phyloP scores from a whole-genome alignment of 306 rosid species.

The Inga leiocalycina region DNA sequence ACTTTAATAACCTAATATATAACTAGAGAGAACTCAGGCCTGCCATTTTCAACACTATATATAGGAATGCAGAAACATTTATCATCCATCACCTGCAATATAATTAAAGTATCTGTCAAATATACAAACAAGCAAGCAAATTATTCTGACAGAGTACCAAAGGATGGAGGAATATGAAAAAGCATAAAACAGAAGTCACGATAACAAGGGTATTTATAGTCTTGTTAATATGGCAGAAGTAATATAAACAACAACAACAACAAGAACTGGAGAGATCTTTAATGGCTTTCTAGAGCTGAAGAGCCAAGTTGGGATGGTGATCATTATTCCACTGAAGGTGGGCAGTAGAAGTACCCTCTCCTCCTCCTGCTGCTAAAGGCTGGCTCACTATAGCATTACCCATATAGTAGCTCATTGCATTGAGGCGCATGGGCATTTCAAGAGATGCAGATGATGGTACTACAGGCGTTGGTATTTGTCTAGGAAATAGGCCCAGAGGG shows the following conservation, averaged over 20 bases:
- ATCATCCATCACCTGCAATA: not conserved
- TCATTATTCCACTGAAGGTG: conserved; percentile 12
- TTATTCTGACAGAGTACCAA: not conserved
- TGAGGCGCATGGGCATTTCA: not conserved
- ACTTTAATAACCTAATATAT: not conserved
- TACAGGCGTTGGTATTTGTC: not conserved
- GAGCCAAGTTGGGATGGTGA: not conserved
- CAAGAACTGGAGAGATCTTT: not conserved
- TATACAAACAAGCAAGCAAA: not conserved
- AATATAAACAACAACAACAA: not conserved
- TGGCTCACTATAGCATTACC: not conserved
- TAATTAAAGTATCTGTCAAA: not conserved
- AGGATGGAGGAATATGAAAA: not conserved
- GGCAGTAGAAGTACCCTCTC: not conserved
- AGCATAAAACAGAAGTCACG: not conserved
- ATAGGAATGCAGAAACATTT: not conserved
- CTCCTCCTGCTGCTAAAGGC: not conserved
- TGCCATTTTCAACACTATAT: not conserved
- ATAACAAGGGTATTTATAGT: not conserved
- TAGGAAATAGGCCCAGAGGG: not conserved
- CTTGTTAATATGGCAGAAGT: not conserved
- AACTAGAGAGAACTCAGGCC: not conserved
- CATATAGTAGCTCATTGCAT: not conserved
- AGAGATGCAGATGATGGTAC: not conserved
- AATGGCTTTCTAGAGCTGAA: conserved; percentile 3